Conservation (phyloP, 257 asterid genomes). For the Ballota nigra region DNA sequence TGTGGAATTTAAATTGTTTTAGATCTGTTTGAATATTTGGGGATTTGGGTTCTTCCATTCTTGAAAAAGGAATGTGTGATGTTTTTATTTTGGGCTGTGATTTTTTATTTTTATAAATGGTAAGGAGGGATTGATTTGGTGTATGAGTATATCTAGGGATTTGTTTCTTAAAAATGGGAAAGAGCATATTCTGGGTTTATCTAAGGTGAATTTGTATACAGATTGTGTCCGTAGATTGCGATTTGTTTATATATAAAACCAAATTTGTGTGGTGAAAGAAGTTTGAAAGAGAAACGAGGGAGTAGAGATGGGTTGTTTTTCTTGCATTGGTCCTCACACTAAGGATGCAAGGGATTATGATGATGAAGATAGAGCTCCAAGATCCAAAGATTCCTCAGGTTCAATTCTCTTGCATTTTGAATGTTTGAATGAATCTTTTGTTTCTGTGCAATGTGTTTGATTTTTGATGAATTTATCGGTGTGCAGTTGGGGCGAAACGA, state of each 20-base stretch:
- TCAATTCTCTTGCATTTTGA: not conserved
- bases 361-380: constrained; percentile 48
- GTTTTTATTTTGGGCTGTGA: not conserved
- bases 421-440: not conserved
- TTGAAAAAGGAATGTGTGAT: constrained; percentile 31
- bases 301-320: constrained; percentile 64
- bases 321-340: constrained; percentile 56
- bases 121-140: constrained; percentile 18
- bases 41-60: constrained; percentile 18
- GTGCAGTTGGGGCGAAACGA: constrained; percentile 41
- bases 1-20: constrained; percentile 14
- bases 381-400: constrained; percentile 56
- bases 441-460: not conserved
- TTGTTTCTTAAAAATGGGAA: not conserved
- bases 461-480: constrained; percentile 1
- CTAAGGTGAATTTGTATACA: not conserved
- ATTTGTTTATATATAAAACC: constrained; percentile 15
- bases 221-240: constrained; percentile 10
- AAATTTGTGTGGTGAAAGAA: not conserved
- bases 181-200: not conserved
- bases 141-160: constrained; percentile 6
- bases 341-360: constrained; percentile 53
- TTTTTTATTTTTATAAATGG: constrained; percentile 11
- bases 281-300: not conserved
- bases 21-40: constrained; percentile 36